phyloP scores from a whole-genome alignment of 805 yeast species.

The Candida schatavii region DNA sequence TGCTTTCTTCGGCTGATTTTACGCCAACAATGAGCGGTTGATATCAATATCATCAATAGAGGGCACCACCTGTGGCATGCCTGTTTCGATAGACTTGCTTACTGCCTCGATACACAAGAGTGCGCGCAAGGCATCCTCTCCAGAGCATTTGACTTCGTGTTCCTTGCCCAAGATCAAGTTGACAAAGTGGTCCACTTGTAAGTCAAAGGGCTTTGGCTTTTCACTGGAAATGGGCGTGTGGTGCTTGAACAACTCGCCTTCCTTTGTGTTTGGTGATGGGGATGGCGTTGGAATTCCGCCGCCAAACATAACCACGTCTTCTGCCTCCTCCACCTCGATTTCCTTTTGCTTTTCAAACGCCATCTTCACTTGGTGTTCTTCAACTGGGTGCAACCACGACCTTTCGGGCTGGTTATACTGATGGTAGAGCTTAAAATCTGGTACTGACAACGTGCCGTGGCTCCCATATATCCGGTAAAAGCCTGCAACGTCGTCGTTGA shows the following conservation, averaged over 20 bases:
- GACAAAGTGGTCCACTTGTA: slow-evolving; percentile 38
- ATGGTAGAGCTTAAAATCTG: slow-evolving; percentile 34
- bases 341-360: slow-evolving; percentile 9
- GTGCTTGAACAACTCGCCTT: slow-evolving; percentile 14
- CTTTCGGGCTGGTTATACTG: slow-evolving; percentile 15
- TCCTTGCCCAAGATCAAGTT: slow-evolving; percentile 30
- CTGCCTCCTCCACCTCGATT: slow-evolving; percentile 4
- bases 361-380: slow-evolving; percentile 15
- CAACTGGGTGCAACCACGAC: slow-evolving; percentile 24
- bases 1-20: not conserved
- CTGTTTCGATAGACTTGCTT: slow-evolving; percentile 27
- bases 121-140: slow-evolving; percentile 33
- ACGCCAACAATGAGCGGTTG: slow-evolving; percentile 14
- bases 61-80: slow-evolving; percentile 27
- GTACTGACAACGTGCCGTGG: slow-evolving; percentile 36
- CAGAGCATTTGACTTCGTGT: slow-evolving; percentile 25
- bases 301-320: slow-evolving; percentile 10
- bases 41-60: slow-evolving; percentile 21
- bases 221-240: slow-evolving; percentile 3
- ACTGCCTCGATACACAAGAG: slow-evolving; percentile 36
- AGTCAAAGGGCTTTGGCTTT: slow-evolving; percentile 33
- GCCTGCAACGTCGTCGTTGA: slow-evolving; percentile 26
- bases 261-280: slow-evolving; percentile 25
- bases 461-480: slow-evolving; percentile 37
- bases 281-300: slow-evolving; percentile 31